Base-by-base conservation (phyloP, 257 asterid species). In the Solanum chiquidenum region DNA sequence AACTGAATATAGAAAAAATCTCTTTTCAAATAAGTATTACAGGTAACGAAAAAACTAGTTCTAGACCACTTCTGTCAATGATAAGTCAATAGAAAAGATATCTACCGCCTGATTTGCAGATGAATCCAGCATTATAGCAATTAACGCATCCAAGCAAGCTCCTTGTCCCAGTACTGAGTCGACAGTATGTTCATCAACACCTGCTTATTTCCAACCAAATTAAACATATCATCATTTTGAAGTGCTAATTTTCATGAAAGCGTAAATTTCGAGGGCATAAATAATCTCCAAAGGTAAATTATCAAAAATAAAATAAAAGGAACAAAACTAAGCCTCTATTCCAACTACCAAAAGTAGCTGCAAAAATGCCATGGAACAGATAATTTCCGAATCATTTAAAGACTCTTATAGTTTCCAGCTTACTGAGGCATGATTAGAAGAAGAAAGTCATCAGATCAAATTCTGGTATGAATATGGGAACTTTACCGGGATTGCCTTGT, bases 21-120 rank as follows among this genome's bases (percentile, higher is more conserved):
- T 55, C 64, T 55, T 55, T 55, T 18, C 25, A 55, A 20, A 55
- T 55, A 8, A 18, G 64, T 20, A 55, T 44, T 44, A 44, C 66
- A 42, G 66, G 13, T 25, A 25, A 40, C 23, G 5, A 13, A 44
- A 77, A 25, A 44, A 42, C 38, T 77, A 35, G 60, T 77, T 77
- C 62, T 42, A 42, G 23, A 77, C 21, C 27, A 80, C 85, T 27
- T 46, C 16, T 80, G 68, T 27, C 85, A 80, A 25, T 44, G 18
- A 27, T 27, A 29, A 79, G 27, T 44, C 27, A 37, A 46, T 20
- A 90, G 69, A 38, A 37, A 72, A 40, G 86, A 87, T 73, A 77
- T 92, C 38, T 91, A 96, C 98, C 95, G 91, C 92, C 92, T 95
- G 98, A 90, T 95, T 96, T 91, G 97, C 94, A 83, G 99, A 95